phyloP scores from a whole-genome alignment of 108 stramenopile genomes.

The Cyclostephanos tholiformis region DNA sequence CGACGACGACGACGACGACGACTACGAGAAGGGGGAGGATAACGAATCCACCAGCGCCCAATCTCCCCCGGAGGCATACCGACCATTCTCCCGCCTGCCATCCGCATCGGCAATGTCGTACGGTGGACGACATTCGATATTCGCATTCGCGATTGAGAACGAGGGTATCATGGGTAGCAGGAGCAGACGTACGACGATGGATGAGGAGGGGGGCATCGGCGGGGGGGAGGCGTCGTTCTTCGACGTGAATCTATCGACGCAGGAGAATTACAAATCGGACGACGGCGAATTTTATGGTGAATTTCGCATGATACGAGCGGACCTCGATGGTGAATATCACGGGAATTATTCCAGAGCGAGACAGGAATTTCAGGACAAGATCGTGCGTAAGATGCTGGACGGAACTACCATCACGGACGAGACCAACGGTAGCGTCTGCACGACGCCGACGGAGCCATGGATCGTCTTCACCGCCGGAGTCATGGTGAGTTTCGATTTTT shows the following conservation, averaged over 20 bases:
- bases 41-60: too few relatives aligned
- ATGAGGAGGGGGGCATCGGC: too few relatives aligned
- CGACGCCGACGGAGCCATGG: slow-evolving; percentile 86
- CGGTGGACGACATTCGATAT: too few relatives aligned
- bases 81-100: too few relatives aligned
- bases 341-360: slow-evolving; percentile 72
- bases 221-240: too few relatives aligned
- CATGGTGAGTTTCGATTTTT: slow-evolving; percentile 71
- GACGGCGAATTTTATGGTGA: slow-evolving; percentile 50
- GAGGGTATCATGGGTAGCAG: too few relatives aligned
- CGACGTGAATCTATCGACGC: not conserved
- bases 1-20: too few relatives aligned
- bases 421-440: slow-evolving; percentile 66
- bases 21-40: too few relatives aligned
- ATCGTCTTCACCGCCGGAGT: slow-evolving; percentile 92
- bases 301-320: slow-evolving; percentile 61
- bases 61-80: too few relatives aligned
- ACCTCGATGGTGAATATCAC: slow-evolving; percentile 68
- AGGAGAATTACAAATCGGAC: not conserved
- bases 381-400: slow-evolving; percentile 68
- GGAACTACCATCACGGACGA: slow-evolving; percentile 60
- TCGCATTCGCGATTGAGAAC: too few relatives aligned
- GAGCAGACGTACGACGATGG: too few relatives aligned
- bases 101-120: too few relatives aligned
- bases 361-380: slow-evolving; percentile 87